Evolutionary conservation across 306 rosid species (phyloP).

Genomic region (Cucurbita pepo): DNA sequence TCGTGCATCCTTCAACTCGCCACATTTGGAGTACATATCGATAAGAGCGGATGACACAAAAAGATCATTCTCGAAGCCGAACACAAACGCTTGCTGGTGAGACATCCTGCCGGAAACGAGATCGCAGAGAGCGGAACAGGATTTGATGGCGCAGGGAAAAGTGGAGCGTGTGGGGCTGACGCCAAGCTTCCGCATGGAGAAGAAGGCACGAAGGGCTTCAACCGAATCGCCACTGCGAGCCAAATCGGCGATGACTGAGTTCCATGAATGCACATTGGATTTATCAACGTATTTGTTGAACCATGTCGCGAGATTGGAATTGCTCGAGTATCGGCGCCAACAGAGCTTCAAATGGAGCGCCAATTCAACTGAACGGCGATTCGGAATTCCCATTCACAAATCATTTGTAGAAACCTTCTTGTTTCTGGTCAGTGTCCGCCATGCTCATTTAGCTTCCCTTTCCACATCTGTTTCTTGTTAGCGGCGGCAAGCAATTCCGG

Average conservation of each 20-base stretch:
- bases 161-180: conserved; percentile 52
- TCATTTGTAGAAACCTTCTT: background rate
- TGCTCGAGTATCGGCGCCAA: conserved; percentile 16
- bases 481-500: background rate
- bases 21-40: conserved; percentile 69
- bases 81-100: conserved; percentile 64
- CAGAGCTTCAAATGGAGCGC: background rate
- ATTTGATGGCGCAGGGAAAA: conserved; percentile 68
- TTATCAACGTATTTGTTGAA: conserved; percentile 62
- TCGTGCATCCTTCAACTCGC: conserved; percentile 33
- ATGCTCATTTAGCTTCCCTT: background rate
- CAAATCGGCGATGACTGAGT: conserved; percentile 57
- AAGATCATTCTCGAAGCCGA: conserved; percentile 42
- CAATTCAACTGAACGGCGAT: background rate
- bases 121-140: conserved; percentile 60
- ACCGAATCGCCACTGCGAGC: conserved; percentile 61
- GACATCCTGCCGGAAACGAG: conserved; percentile 48
- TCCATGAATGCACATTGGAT: conserved; percentile 54
- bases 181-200: conserved; percentile 61
- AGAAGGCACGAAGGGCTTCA: conserved; percentile 69
- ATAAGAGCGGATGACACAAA: conserved; percentile 67
- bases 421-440: background rate
- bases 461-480: background rate
- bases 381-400: conserved; percentile 11
- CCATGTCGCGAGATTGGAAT: conserved; percentile 35